Conservation (phyloP, 345 rosid genomes). For the Rhodamnia argentea region DNA sequence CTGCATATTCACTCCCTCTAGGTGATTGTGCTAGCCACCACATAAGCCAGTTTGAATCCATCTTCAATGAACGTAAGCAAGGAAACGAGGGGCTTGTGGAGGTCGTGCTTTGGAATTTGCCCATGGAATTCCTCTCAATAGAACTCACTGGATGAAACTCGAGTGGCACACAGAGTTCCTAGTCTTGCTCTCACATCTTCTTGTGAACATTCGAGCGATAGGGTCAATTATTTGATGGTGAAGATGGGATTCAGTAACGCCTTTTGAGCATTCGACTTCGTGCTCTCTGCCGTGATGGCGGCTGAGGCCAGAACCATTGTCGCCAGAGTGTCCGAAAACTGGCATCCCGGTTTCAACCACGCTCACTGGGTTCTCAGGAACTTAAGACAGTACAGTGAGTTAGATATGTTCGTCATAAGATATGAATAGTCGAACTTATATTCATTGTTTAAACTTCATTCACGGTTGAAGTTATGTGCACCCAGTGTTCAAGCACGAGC, state of each 20-base stretch:
- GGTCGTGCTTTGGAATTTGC: neutral
- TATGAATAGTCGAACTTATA: neutral
- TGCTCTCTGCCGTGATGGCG: neutral
- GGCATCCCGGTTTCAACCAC: slow-evolving; percentile 10
- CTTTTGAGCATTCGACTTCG: neutral
- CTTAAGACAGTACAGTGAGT: neutral
- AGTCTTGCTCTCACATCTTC: neutral
- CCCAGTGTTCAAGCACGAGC: slow-evolving; percentile 10
- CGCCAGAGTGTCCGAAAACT: slow-evolving; percentile 5
- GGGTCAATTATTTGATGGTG: neutral
- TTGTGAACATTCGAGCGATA: neutral
- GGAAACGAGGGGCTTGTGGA: neutral
- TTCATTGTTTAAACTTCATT: neutral
- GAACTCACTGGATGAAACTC: neutral
- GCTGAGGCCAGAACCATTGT: slow-evolving; percentile 5
- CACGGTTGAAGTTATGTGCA: neutral
- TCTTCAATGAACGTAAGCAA: neutral
- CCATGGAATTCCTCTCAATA: neutral
- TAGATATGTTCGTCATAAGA: neutral
- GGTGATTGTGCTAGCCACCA: too few species aligned
- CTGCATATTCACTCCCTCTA: too few species aligned
- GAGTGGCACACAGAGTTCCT: neutral
- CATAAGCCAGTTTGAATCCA: neutral
- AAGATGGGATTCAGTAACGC: neutral
- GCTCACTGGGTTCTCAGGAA: slow-evolving; percentile 7